A percentile compares a stretch with the other conserved stretches of the same genome.
Conservation (phyloP, 2,329 filamentous ascomycete species). For the Dactylellina leptospora region DNA sequence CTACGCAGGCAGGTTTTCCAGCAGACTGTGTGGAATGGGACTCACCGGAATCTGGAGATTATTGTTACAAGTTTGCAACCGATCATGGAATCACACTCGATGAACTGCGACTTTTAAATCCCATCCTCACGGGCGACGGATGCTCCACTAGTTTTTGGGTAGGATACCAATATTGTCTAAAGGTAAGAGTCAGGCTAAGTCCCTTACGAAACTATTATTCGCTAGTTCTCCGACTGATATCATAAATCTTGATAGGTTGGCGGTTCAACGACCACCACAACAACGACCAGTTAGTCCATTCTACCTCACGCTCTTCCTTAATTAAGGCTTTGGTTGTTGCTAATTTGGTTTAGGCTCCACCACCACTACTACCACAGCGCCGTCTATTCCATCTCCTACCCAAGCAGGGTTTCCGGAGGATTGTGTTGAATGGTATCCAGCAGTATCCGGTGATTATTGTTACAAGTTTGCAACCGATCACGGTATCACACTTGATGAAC, state of each 20-base stretch:
- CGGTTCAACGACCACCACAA: constrained; percentile 3
- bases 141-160: constrained; percentile 19
- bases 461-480: constrained; percentile 22
- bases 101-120: constrained; percentile 7
- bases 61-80: constrained; percentile 25
- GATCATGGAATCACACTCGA: constrained; percentile 12
- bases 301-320: too few species aligned
- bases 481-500: constrained; percentile 3
- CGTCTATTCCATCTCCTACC: constrained; percentile 25
- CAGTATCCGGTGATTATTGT: constrained; percentile 14
- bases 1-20: constrained; percentile 27
- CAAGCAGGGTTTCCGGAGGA: constrained; percentile 24
- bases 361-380: neutral
- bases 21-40: constrained; percentile 28
- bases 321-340: too few species aligned
- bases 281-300: constrained; percentile 6
- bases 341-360: neutral
- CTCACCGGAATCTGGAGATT: constrained; percentile 4
- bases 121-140: constrained; percentile 6
- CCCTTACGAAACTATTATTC: too few species aligned
- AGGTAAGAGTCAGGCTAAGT: neutral
- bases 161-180: constrained; percentile 20
- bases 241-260: neutral
- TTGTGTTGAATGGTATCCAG: constrained; percentile 25
- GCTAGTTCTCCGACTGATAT: too few species aligned